Conservation (phyloP, 2,329 filamentous ascomycete genomes). For the Volutella citrinella region DNA sequence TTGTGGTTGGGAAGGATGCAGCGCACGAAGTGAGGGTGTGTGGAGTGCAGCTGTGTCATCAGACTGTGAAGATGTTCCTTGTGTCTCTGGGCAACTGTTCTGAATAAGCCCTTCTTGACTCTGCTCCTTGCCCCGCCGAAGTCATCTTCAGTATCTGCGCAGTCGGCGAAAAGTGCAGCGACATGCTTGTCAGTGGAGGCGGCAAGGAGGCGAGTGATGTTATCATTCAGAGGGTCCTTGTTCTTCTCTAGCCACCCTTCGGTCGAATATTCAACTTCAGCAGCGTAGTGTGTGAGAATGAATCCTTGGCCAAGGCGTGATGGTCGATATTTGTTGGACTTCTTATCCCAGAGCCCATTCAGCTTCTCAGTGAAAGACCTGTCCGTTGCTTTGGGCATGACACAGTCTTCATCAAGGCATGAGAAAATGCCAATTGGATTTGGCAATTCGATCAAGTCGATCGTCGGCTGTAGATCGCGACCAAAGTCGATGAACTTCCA, state of each 20-base stretch:
- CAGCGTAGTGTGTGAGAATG: conserved; percentile 93
- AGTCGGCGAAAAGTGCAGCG: conserved; percentile 82
- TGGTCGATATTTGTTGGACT: conserved; percentile 87
- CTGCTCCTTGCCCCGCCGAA: conserved; percentile 65
- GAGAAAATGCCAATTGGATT: conserved; percentile 99
- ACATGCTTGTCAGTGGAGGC: conserved; percentile 80
- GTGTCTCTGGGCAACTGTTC: conserved; percentile 93
- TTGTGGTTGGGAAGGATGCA: conserved; percentile 99
- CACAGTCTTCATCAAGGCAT: conserved; percentile 93
- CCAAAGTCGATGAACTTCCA: conserved; percentile 99
- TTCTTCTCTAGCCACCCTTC: conserved; percentile 98
- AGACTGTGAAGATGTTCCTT: conserved; percentile 97
- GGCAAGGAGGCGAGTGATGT: conserved; percentile 84
- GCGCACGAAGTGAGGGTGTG: conserved; percentile 95
- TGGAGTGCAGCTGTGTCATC: conserved; percentile 92
- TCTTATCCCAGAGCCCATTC: conserved; percentile 95
- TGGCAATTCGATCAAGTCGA: conserved; percentile 91
- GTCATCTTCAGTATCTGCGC: conserved; percentile 77
- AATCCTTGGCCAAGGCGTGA: conserved; percentile 90
- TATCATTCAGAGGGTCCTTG: conserved; percentile 97
- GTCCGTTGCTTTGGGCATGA: conserved; percentile 98
- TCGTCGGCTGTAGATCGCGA: conserved; percentile 93
- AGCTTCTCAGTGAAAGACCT: conserved; percentile 96
- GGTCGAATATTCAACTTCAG: conserved; percentile 95
- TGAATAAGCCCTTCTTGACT: conserved; percentile 96